These are phyloP conservation scores for Phycomyces blakesleeanus DNA, from an alignment of 192 early-diverging fungal species.

Conservation along the genomic window DNA sequence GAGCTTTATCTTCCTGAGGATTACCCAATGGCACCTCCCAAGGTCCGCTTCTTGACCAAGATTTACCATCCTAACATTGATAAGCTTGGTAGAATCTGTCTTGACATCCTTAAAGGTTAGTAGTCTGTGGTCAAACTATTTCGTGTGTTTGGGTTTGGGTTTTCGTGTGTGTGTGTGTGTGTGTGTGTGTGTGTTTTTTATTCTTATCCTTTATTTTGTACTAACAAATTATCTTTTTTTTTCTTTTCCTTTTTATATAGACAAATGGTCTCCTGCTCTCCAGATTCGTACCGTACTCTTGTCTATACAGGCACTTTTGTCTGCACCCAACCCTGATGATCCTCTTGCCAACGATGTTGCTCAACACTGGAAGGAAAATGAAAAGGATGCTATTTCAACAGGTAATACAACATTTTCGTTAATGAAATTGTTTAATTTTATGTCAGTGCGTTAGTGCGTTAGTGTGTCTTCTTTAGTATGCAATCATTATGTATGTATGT, in stretches of 20 bases:
- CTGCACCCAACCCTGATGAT: slow-evolving; percentile 97
- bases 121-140: no score
- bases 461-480: no score
- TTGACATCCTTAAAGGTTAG: slow-evolving; percentile 95
- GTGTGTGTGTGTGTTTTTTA: no score
- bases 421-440: no score
- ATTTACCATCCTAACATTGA: slow-evolving; percentile 99
- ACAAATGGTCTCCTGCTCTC: slow-evolving; percentile 98
- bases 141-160: no score
- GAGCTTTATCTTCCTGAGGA: slow-evolving; percentile 96
- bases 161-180: no score
- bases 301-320: slow-evolving; percentile 94
- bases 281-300: slow-evolving; percentile 98
- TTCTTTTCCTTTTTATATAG: slow-evolving; percentile 37
- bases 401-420: slow-evolving; percentile 38
- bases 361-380: slow-evolving; percentile 98
- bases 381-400: slow-evolving; percentile 84
- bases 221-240: not conserved
- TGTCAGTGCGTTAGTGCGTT: no score
- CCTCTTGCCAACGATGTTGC: slow-evolving; percentile 98
- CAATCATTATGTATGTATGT: no score
- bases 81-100: slow-evolving; percentile 94
- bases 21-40: slow-evolving; percentile 98
- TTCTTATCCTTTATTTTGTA: no score
- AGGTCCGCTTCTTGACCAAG: slow-evolving; percentile 96